Evolutionary conservation across 2,329 filamentous ascomycete species (phyloP), one percentile per base, ranked within the genome.

Genomic region (Aureobasidium uvarum): DNA sequence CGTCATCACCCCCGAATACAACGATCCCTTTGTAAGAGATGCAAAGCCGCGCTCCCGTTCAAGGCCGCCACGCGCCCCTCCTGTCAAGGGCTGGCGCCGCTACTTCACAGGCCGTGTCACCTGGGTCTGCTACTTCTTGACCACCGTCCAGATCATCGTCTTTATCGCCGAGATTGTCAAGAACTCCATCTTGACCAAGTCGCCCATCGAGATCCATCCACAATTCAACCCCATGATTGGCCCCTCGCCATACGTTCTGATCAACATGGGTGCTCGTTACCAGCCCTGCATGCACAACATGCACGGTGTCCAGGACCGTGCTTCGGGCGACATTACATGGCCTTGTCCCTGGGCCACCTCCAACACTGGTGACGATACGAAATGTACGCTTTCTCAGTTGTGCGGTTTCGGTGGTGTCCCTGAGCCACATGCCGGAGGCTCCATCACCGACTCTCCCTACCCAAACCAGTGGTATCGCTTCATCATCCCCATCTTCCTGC

Each of bases 401-500:
- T 99, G 95, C 76, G 93, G 93, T 33, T 95, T 97, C 72, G 83
- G 83, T 66, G 89, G 89, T 67, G 87, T 92, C 6, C 88, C 87
- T 0, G 85, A 92, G 69, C 89, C 90, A 10, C 73, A 81, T 2
- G 71, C 75, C 20, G 74, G 75, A 31, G 79, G 81, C 48, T 76
- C 78, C 50, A 73, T 84, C 60, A 83, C 86, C 70, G 82, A 88
- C 67, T 75, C 76, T 11, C 81, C 89, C 2, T 83, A 86, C 67
- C 95, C 95, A 0, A 88, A 98, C 74, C 95, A 99, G 76, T 99
- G 95, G 95, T 99, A 86, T 78, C 90, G 95, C 67, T 98, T 99
- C 80, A 97, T 99, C 73, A 81, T 89, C 1, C 94, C 95, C 45
- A 97, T 99, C 68, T 99, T 99, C 79, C 81, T 99, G 72, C 95